Conservation (phyloP, 1,139 yeast species). For the Suhomyces anneliseae region DNA sequence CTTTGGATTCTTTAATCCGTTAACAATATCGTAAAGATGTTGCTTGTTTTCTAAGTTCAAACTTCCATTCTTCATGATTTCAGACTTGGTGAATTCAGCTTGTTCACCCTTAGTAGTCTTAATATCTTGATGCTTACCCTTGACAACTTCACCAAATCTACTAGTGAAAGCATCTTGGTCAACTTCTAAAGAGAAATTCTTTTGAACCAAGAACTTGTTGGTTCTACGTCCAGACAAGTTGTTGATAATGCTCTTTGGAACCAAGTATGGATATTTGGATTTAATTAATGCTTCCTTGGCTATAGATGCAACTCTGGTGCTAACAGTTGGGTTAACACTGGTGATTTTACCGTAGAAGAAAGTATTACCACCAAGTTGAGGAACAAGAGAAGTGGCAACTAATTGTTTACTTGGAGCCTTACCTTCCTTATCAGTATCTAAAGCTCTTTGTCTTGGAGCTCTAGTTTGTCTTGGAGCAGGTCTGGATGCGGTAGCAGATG, state of each 20-base stretch:
- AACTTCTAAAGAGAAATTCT: conserved; percentile 31
- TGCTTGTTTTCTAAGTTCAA: conserved; percentile 30
- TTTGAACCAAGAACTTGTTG: conserved; percentile 38
- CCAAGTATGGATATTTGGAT: conserved; percentile 45
- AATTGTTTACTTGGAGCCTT: conserved; percentile 15
- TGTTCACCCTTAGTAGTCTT: conserved; percentile 12
- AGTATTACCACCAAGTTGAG: conserved; percentile 28
- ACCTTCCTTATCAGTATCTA: conserved; percentile 6
- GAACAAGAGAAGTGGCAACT: conserved; percentile 21
- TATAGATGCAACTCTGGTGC: conserved; percentile 44
- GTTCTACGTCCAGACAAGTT: conserved; percentile 25
- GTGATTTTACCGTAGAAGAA: conserved; percentile 45
- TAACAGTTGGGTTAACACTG: conserved; percentile 29
- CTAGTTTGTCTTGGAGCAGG: conserved; percentile 8
- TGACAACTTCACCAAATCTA: conserved; percentile 34
- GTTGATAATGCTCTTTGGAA: conserved; percentile 40
- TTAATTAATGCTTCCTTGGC: conserved; percentile 39
- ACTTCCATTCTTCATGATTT: conserved; percentile 35
- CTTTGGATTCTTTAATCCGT: conserved; percentile 26
- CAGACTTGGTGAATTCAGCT: conserved; percentile 21
- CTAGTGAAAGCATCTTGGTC: conserved; percentile 24
- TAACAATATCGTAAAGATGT: conserved; percentile 29
- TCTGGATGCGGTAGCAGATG: background rate
- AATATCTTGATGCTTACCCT: conserved; percentile 30
- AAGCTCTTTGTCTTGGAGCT: conserved; percentile 4